phyloP scores from a whole-genome alignment of 805 yeast genomes.

The Torulaspora maleeae region DNA sequence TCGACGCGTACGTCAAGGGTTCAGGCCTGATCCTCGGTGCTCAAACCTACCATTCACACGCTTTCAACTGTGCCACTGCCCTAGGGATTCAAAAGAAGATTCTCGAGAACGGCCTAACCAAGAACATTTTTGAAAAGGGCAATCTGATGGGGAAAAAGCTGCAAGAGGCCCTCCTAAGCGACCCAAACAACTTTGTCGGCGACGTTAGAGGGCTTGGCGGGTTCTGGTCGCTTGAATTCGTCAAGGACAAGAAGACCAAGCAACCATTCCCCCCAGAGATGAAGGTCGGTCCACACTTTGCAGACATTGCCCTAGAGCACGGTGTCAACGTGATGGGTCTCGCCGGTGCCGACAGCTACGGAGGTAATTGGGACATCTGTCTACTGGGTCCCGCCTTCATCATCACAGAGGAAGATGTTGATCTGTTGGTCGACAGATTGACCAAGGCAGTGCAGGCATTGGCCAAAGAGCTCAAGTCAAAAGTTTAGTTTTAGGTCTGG shows the following conservation, averaged over 20 bases:
- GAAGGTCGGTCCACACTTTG: slow-evolving; percentile 37
- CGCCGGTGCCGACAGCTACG: slow-evolving; percentile 41
- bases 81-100: slow-evolving; percentile 45
- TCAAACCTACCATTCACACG: slow-evolving; percentile 50
- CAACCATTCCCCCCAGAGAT: slow-evolving; percentile 41
- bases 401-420: slow-evolving; percentile 41
- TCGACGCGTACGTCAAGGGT: slow-evolving; percentile 38
- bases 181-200: slow-evolving; percentile 43
- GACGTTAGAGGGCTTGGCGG: slow-evolving; percentile 62
- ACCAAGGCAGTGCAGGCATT: slow-evolving; percentile 39
- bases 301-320: slow-evolving; percentile 38
- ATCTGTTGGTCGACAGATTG: slow-evolving; percentile 40
- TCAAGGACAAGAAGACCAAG: slow-evolving; percentile 48
- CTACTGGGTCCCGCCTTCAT: slow-evolving; percentile 47
- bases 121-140: slow-evolving; percentile 44
- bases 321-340: slow-evolving; percentile 48
- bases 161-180: slow-evolving; percentile 32
- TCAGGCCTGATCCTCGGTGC: slow-evolving; percentile 42
- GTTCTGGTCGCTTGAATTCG: slow-evolving; percentile 55
- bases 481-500: slow-evolving; percentile 7
- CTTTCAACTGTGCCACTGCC: slow-evolving; percentile 45
- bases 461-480: slow-evolving; percentile 15
- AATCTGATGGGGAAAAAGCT: slow-evolving; percentile 40
- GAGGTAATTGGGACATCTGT: slow-evolving; percentile 42
- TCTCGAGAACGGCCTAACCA: slow-evolving; percentile 33